Percentiles rank a stretch among this genome's conserved stretches.
phyloP scores from a whole-genome alignment of 805 yeast genomes.

The Maudiozyma turicensis region DNA sequence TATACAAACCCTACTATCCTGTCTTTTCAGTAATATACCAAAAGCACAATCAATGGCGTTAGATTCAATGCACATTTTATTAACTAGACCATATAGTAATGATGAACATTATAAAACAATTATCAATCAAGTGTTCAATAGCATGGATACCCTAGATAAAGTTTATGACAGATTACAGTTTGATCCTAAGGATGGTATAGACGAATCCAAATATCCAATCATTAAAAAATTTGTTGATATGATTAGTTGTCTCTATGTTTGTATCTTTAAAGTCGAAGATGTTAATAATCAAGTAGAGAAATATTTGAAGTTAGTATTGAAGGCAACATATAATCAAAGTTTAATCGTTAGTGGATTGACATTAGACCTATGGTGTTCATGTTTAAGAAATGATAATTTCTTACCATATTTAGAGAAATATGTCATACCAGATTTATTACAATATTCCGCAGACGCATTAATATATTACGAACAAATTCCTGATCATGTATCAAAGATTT shows the following conservation, averaged over 20 bases:
- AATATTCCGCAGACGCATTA: slow-evolving; percentile 67
- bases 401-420: slow-evolving; percentile 38
- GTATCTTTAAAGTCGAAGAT: slow-evolving; percentile 49
- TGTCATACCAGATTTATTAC: slow-evolving; percentile 54
- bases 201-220: slow-evolving; percentile 71
- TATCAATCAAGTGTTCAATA: slow-evolving; percentile 74
- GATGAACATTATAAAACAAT: slow-evolving; percentile 65
- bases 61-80: slow-evolving; percentile 82
- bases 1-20: slow-evolving; percentile 49
- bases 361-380: slow-evolving; percentile 88
- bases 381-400: slow-evolving; percentile 71
- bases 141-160: slow-evolving; percentile 56
- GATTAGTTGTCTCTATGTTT: slow-evolving; percentile 38
- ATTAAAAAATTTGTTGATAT: slow-evolving; percentile 87
- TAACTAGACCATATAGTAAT: slow-evolving; percentile 64
- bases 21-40: slow-evolving; percentile 50
- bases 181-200: slow-evolving; percentile 55
- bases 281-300: slow-evolving; percentile 47
- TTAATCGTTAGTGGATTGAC: slow-evolving; percentile 86
- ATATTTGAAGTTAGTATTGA: slow-evolving; percentile 65
- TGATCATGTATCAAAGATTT: slow-evolving; percentile 53
- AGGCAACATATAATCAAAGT: slow-evolving; percentile 76
- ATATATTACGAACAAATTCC: slow-evolving; percentile 65
- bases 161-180: slow-evolving; percentile 49
- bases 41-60: slow-evolving; percentile 73